Evolutionary conservation across 139 green algal species (phyloP).

Genomic region (Trebouxia sp.): DNA sequence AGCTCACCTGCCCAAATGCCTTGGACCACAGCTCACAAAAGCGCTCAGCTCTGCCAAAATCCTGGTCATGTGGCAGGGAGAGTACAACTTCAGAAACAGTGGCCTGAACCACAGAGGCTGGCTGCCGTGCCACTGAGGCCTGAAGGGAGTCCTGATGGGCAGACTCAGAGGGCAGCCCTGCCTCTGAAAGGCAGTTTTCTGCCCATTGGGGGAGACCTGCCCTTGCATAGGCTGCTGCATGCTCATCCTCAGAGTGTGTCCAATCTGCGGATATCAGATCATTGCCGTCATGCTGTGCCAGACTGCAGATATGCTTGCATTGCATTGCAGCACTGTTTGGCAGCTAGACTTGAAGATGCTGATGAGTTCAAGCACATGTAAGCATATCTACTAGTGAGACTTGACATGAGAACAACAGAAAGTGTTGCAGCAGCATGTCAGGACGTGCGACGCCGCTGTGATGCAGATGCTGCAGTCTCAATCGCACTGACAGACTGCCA

Average conservation of each 20-base stretch:
- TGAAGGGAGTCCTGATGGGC: not conserved
- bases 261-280: not conserved
- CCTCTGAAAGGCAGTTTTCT: slow-evolving; percentile 9
- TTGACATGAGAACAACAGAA: too few relatives aligned
- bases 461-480: too few relatives aligned
- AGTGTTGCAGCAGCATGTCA: too few relatives aligned
- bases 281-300: too few relatives aligned
- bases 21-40: slow-evolving; percentile 66
- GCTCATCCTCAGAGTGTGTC: not conserved
- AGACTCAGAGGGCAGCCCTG: not conserved
- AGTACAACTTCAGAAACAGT: slow-evolving; percentile 24
- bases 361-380: too few relatives aligned
- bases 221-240: slow-evolving; percentile 14
- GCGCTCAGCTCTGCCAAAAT: slow-evolving; percentile 49
- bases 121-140: not conserved
- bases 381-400: too few relatives aligned
- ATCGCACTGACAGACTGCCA: too few relatives aligned
- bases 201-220: slow-evolving; percentile 24
- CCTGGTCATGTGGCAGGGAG: slow-evolving; percentile 47
- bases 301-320: too few relatives aligned
- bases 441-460: too few relatives aligned
- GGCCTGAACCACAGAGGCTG: slow-evolving; percentile 5
- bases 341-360: too few relatives aligned
- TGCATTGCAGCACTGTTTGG: too few relatives aligned
- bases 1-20: slow-evolving; percentile 58